Evolutionary conservation across 2,329 filamentous ascomycete species (phyloP).

Genomic region (Sporothrix protearum): DNA sequence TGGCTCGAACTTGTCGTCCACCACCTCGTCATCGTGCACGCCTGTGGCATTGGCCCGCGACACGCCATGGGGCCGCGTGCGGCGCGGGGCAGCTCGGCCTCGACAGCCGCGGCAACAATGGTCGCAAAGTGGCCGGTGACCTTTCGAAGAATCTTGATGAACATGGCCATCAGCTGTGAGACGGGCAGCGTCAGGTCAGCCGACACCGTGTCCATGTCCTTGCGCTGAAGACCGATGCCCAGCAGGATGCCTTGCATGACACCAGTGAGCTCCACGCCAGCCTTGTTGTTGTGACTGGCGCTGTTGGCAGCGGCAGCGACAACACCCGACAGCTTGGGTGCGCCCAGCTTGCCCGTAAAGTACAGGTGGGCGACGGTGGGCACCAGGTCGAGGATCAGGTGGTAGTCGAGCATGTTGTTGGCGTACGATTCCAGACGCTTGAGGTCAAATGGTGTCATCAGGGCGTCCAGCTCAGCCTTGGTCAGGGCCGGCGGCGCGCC

Average conservation of each 20-base stretch:
- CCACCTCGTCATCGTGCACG: conserved; percentile 65
- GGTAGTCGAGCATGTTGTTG: conserved; percentile 96
- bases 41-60: conserved; percentile 57
- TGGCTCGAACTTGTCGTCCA: conserved; percentile 64
- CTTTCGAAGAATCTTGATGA: conserved; percentile 93
- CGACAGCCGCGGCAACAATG: conserved; percentile 70
- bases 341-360: conserved; percentile 72
- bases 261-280: conserved; percentile 66
- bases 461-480: conserved; percentile 70
- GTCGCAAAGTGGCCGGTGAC: conserved; percentile 72
- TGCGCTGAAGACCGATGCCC: conserved; percentile 87
- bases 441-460: conserved; percentile 86
- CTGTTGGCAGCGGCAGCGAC: neutral
- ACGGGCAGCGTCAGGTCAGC: conserved; percentile 71
- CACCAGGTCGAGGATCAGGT: conserved; percentile 90
- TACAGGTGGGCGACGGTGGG: conserved; percentile 78
- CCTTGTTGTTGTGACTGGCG: neutral
- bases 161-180: conserved; percentile 88
- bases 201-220: conserved; percentile 76
- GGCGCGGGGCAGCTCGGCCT: conserved; percentile 59
- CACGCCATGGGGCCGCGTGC: conserved; percentile 48
- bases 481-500: conserved; percentile 48
- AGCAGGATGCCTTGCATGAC: conserved; percentile 84
- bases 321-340: neutral
- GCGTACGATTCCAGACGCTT: conserved; percentile 94